phyloP scores from a whole-genome alignment of 2,329 filamentous ascomycete species.

The Remersonia thermophila region DNA sequence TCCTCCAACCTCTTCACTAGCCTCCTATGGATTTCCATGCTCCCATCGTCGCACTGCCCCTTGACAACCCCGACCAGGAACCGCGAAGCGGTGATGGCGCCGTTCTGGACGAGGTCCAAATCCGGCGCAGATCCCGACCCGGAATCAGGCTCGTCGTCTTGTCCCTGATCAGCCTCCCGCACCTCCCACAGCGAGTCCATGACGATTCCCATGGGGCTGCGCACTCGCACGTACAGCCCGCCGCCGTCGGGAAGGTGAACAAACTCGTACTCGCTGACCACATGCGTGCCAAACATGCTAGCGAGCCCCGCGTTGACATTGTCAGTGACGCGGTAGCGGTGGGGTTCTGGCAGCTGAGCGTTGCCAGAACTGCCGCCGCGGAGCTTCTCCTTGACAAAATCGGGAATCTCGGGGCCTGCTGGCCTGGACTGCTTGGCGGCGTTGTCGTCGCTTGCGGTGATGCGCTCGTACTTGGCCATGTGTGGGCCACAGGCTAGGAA shows the following conservation, averaged over 20 bases:
- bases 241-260: constrained; percentile 28
- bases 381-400: constrained; percentile 10
- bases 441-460: constrained; percentile 20
- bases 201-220: constrained; percentile 36
- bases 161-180: constrained; percentile 20
- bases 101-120: constrained; percentile 36
- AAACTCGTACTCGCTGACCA: constrained; percentile 43
- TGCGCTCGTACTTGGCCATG: constrained; percentile 30
- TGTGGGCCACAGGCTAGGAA: constrained; percentile 42
- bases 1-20: constrained; percentile 28
- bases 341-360: background rate
- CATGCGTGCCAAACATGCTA: constrained; percentile 42
- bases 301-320: constrained; percentile 40
- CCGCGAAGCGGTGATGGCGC: constrained; percentile 37
- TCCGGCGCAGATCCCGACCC: constrained; percentile 10
- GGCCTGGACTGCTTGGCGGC: constrained; percentile 13
- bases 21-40: constrained; percentile 38
- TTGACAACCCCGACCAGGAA: constrained; percentile 37
- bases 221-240: constrained; percentile 40
- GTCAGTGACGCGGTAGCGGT: constrained; percentile 36
- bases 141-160: no score
- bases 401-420: no score
- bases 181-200: constrained; percentile 43
- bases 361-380: no score
- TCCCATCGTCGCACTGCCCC: constrained; percentile 37